Evolutionary conservation across 2,329 filamentous ascomycete genomes (phyloP).

Genomic region (Arthrobotrys sphaeroides): DNA sequence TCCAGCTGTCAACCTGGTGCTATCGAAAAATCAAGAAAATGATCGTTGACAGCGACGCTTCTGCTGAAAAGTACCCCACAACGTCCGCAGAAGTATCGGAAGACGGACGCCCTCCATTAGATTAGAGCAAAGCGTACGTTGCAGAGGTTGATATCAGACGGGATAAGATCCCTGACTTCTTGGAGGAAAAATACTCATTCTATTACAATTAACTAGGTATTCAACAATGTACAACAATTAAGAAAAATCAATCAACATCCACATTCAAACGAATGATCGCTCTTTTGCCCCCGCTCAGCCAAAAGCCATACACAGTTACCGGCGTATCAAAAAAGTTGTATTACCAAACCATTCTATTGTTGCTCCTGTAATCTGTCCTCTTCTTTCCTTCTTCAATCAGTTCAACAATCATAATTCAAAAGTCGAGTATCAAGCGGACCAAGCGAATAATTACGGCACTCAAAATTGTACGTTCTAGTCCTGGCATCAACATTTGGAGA

Average conservation of each 20-base stretch:
- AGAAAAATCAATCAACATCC: too few species aligned
- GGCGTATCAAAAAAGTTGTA: too few species aligned
- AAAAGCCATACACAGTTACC: too few species aligned
- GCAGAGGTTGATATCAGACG: constrained; percentile 1
- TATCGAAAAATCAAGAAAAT: background rate
- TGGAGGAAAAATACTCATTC: constrained; percentile 5
- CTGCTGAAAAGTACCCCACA: background rate
- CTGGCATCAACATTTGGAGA: background rate
- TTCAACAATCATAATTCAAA: constrained; percentile 1
- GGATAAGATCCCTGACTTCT: background rate
- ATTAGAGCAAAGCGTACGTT: constrained; percentile 5
- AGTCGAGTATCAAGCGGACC: background rate
- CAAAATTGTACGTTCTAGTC: background rate
- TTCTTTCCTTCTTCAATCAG: background rate
- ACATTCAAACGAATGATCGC: too few species aligned
- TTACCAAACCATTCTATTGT: too few species aligned
- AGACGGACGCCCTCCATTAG: background rate
- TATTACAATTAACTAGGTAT: too few species aligned
- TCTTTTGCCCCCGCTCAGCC: too few species aligned
- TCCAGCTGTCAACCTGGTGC: background rate
- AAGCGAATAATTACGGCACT: background rate
- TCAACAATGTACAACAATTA: too few species aligned
- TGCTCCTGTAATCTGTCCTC: too few species aligned
- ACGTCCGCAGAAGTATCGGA: too few species aligned
- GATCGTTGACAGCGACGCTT: background rate